Base-by-base conservation (phyloP, 1,284 basidiomycete genomes). In the Cystodermella granulosa region DNA sequence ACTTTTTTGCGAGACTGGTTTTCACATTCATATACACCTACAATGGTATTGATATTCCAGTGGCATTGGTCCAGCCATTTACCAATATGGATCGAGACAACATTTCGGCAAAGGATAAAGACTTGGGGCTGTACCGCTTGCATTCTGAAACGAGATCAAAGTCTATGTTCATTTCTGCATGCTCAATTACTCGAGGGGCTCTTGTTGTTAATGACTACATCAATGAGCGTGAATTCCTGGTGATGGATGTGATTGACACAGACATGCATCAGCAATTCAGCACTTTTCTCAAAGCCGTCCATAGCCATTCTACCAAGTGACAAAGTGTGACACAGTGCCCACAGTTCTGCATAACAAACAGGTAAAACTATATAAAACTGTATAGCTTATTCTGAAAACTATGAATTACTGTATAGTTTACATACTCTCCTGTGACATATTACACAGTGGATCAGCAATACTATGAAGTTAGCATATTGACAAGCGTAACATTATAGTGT, bases 1-100 rank as follows among this genome's bases (percentile, higher is more conserved):
- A 28, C 48, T 49, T 46, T 13, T 52, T 54, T 43, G 52, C 46
- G n/a, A 42, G 47, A 24, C 40, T 54, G 15, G 35, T 51, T 4
- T 43, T 38, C 15, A 31, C 49, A 13, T 47, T 54, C 39, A 31
- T n/a, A 11, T 11, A 11, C 11, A n/a, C 28, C 11, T 11, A 11
- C 11, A 31, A 31, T 31, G 28, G n/a, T 11, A 31, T 11, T 11
- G n/a, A 11, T n/a, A n/a, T 11, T 31, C 28, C 28, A 31, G 11
- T 11, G 28, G 28, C n/a, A 31, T 31, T 31, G 28, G n/a, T 31
- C n/a, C 28, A 31, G n/a, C 28, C 28, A 31, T 31, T 11, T 31
- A n/a, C n/a, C n/a, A n/a, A 31, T 31, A n/a, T n/a, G 11, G 11
- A 31, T 31, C 11, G 11, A 11, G 28, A n/a, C 11, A 11, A 31